Conservation (phyloP, 352 stramenopile genomes). For the Pythium pectinolyticum region DNA sequence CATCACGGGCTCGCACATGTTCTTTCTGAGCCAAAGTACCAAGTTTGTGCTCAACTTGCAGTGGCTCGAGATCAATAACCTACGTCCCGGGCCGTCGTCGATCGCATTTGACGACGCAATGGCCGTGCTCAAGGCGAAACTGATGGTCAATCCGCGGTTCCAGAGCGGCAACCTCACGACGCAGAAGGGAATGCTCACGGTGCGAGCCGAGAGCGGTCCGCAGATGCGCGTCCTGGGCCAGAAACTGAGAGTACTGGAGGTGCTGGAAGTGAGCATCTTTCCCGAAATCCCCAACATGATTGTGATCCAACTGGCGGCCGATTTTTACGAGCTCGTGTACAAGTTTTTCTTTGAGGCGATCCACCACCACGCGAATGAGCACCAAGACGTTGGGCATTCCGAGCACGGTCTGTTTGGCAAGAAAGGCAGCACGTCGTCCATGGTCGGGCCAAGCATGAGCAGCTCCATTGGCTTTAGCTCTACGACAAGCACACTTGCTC, state of each 20-base stretch:
- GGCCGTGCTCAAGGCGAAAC: conserved; percentile 65
- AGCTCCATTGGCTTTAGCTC: not conserved
- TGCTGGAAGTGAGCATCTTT: conserved; percentile 83
- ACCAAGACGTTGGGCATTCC: conserved; percentile 37
- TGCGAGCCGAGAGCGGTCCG: conserved; percentile 74
- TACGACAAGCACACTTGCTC: not conserved
- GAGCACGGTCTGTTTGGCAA: conserved; percentile 67
- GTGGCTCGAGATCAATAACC: conserved; percentile 83
- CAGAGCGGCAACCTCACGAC: conserved; percentile 38
- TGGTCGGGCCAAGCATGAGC: not conserved
- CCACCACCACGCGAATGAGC: conserved; percentile 6
- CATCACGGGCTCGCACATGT: conserved; percentile 65
- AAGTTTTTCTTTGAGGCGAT: conserved; percentile 85
- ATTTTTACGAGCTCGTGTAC: conserved; percentile 84
- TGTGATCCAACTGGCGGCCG: conserved; percentile 74
- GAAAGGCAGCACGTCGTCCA: conserved; percentile 26
- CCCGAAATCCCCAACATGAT: conserved; percentile 83
- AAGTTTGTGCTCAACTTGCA: conserved; percentile 78
- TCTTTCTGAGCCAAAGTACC: conserved; percentile 67
- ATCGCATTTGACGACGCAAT: conserved; percentile 76
- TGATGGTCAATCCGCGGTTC: conserved; percentile 61
- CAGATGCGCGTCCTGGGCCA: conserved; percentile 62
- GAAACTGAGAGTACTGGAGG: conserved; percentile 70
- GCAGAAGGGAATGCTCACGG: conserved; percentile 72
- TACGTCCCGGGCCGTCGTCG: conserved; percentile 69